Percentiles rank a stretch among this genome's conserved stretches.
These are phyloP conservation scores for Blastomyces emzantsi DNA, from an alignment of 2,329 filamentous ascomycete species.

Conservation along the genomic window DNA sequence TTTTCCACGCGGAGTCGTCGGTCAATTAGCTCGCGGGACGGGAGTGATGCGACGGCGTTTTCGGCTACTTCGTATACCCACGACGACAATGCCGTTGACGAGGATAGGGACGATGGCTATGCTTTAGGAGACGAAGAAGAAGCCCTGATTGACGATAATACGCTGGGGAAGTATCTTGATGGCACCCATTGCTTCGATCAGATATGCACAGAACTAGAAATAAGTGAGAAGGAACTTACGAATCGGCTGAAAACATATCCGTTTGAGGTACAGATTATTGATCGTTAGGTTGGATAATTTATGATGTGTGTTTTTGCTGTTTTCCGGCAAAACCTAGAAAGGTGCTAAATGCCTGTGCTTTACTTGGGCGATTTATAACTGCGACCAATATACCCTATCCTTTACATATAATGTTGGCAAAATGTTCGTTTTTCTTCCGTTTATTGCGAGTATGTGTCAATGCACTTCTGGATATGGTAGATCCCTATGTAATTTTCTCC, in stretches of 20 bases:
- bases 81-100: constrained; percentile 10
- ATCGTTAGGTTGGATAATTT: constrained; percentile 28
- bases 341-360: background rate
- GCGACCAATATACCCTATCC: background rate
- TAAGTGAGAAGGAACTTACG: constrained; percentile 40
- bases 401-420: background rate
- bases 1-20: background rate
- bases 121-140: constrained; percentile 16
- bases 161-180: constrained; percentile 37
- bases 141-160: constrained; percentile 30
- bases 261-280: constrained; percentile 39
- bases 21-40: constrained; percentile 1
- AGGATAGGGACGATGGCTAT: constrained; percentile 12
- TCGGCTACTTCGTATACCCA: background rate
- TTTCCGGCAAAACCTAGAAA: background rate
- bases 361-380: background rate
- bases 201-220: constrained; percentile 42
- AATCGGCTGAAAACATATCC: constrained; percentile 35
- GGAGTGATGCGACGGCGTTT: background rate
- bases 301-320: background rate
- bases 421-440: background rate
- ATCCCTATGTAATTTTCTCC: background rate
- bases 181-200: constrained; percentile 44
- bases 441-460: background rate
- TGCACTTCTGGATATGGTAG: background rate